A percentile compares a stretch with the other conserved stretches of the same genome.
phyloP scores from a whole-genome alignment of 106 monocot genomes.

The Cymbidium sinense region DNA sequence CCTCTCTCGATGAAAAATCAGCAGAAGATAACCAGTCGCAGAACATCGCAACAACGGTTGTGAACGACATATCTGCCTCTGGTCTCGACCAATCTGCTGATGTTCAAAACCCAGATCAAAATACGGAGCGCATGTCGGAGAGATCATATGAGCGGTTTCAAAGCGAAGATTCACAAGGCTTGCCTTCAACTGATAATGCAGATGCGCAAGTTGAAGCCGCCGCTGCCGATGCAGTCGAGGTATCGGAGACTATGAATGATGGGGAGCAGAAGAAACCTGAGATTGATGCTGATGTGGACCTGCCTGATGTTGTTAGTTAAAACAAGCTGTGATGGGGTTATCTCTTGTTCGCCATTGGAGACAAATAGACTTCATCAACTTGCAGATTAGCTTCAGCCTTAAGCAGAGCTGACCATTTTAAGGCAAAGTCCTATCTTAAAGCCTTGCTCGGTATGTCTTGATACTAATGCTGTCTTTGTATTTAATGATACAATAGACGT shows the following conservation, averaged over 20 bases:
- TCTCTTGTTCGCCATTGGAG: too few relatives aligned
- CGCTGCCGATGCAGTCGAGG: background rate
- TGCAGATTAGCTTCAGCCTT: too few relatives aligned
- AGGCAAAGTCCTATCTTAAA: background rate
- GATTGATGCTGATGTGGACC: background rate
- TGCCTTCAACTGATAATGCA: background rate
- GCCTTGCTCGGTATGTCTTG: too few relatives aligned
- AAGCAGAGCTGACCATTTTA: background rate
- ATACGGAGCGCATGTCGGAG: background rate
- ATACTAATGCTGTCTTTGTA: too few relatives aligned
- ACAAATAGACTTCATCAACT: too few relatives aligned
- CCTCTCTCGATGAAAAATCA: background rate
- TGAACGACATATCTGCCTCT: background rate
- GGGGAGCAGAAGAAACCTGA: background rate
- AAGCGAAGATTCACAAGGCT: background rate
- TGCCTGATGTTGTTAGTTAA: background rate
- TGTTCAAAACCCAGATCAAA: background rate
- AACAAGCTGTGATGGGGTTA: background rate
- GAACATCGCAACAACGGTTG: background rate
- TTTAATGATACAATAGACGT: too few relatives aligned
- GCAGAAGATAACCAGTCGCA: background rate
- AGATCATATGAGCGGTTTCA: too few relatives aligned
- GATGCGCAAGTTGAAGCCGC: background rate
- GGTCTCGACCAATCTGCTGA: slow-evolving; percentile 4
- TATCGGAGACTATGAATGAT: background rate